Conservation (phyloP, 2,329 filamentous ascomycete species). For the Fusarium sp. region DNA sequence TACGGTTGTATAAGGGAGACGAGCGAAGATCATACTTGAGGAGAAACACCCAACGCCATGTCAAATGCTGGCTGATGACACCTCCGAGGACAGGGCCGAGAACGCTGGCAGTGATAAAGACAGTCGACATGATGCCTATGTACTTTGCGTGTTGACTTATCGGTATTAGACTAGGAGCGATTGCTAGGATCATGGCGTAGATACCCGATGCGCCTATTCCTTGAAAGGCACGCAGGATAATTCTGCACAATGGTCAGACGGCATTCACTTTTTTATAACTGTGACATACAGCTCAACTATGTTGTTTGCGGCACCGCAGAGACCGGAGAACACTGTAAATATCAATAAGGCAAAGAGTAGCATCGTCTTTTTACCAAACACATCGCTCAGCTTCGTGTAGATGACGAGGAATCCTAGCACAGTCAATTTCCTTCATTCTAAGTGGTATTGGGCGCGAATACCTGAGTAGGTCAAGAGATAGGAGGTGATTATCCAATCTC, state of each 20-base stretch:
- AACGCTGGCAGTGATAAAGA: conserved; percentile 17
- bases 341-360: conserved; percentile 7
- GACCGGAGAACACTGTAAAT: conserved; percentile 11
- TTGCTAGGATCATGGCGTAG: conserved; percentile 10
- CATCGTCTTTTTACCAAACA: conserved; percentile 21
- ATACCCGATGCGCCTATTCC: conserved; percentile 11
- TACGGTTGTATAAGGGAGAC: accelerated
- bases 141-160: conserved; percentile 16
- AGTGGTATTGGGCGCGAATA: accelerated
- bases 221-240: conserved; percentile 12
- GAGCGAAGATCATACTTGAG: neutral
- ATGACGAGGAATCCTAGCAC: neutral
- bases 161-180: neutral
- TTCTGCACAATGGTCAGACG: neutral
- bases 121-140: conserved; percentile 15
- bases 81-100: conserved; percentile 3
- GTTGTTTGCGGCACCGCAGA: conserved; percentile 10
- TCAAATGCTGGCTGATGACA: conserved; percentile 13
- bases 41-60: conserved; percentile 22
- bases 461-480: conserved; percentile 12
- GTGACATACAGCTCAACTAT: conserved; percentile 4
- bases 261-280: too few relatives aligned
- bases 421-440: accelerated
- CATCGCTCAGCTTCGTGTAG: conserved; percentile 9
- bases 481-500: conserved; percentile 19